These are phyloP conservation scores for Phyllosticta ampelicida DNA, from an alignment of 2,329 filamentous ascomycete species.

Conservation along the genomic window DNA sequence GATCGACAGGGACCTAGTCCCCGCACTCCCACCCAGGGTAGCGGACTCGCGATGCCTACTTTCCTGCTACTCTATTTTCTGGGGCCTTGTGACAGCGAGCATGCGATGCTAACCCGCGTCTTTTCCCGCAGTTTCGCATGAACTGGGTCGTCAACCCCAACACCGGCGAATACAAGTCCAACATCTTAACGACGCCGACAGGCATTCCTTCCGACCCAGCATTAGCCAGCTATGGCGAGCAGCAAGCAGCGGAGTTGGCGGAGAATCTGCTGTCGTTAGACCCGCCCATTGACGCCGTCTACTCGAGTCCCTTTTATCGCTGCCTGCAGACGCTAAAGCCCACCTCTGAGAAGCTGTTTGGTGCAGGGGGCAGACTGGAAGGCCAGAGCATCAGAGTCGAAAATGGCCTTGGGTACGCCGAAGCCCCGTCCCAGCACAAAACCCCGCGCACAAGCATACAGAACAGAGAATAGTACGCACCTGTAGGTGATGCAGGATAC, in stretches of 20 bases:
- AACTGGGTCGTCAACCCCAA: slow-evolving; percentile 77
- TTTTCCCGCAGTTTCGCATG: slow-evolving; percentile 60
- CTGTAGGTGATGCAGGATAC: background rate
- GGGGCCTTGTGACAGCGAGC: slow-evolving; percentile 4
- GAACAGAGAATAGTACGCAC: no score
- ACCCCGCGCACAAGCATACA: background rate
- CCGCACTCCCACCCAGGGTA: background rate
- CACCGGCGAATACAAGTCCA: slow-evolving; percentile 66
- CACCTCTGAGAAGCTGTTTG: slow-evolving; percentile 22
- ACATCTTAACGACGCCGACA: slow-evolving; percentile 57
- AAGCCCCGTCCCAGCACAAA: background rate
- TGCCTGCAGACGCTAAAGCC: slow-evolving; percentile 31
- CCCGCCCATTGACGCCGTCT: slow-evolving; percentile 64
- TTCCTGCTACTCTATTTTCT: background rate
- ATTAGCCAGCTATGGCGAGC: slow-evolving; percentile 74
- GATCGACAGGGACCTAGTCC: background rate
- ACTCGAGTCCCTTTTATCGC: slow-evolving; percentile 41
- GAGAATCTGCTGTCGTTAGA: slow-evolving; percentile 49
- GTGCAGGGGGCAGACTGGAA: slow-evolving; percentile 16
- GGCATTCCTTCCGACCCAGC: slow-evolving; percentile 80
- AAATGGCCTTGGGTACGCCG: slow-evolving; percentile 40
- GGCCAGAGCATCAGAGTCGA: slow-evolving; percentile 39
- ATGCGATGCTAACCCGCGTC: slow-evolving; percentile 13
- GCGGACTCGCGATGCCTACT: background rate
- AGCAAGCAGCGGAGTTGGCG: slow-evolving; percentile 69